A percentile compares a stretch with the other conserved stretches of the same genome.
phyloP scores from a whole-genome alignment of 2,329 filamentous ascomycete species.

The Aureobasidium vineae region DNA sequence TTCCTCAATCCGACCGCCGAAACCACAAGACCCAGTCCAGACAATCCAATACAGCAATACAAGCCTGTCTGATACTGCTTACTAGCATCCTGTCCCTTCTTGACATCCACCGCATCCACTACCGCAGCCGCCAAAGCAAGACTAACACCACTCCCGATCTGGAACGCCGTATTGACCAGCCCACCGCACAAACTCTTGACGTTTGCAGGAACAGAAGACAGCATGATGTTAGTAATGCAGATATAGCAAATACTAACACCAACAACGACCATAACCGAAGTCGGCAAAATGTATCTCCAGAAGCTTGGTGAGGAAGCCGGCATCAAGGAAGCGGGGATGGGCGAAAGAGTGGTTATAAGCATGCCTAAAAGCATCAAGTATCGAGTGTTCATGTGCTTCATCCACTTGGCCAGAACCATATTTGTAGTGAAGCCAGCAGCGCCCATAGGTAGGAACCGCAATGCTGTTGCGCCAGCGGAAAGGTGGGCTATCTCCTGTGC shows the following conservation, averaged over 20 bases:
- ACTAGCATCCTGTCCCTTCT: slow-evolving; percentile 37
- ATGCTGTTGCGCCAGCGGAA: slow-evolving; percentile 42
- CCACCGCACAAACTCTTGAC: slow-evolving; percentile 46
- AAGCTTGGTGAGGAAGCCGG: slow-evolving; percentile 31
- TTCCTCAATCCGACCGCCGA: slow-evolving; percentile 7
- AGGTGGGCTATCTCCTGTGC: slow-evolving; percentile 44
- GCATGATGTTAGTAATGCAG: slow-evolving; percentile 44
- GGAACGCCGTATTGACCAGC: slow-evolving; percentile 48
- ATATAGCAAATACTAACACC: slow-evolving; percentile 46
- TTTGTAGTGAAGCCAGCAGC: slow-evolving; percentile 35
- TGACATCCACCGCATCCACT: slow-evolving; percentile 42
- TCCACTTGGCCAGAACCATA: slow-evolving; percentile 36
- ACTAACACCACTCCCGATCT: slow-evolving; percentile 45
- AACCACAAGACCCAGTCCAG: slow-evolving; percentile 40
- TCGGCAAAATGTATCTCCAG: slow-evolving; percentile 44
- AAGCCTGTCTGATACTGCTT: slow-evolving; percentile 44
- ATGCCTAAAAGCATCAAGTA: slow-evolving; percentile 41
- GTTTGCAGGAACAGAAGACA: slow-evolving; percentile 44
- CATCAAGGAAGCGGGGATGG: slow-evolving; percentile 39
- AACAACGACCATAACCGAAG: slow-evolving; percentile 43
- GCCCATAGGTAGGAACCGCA: slow-evolving; percentile 47
- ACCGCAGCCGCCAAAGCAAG: slow-evolving; percentile 44
- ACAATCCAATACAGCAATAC: slow-evolving; percentile 46
- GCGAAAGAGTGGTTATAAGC: slow-evolving; percentile 41
- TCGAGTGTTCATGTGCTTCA: slow-evolving; percentile 44